phyloP scores from a whole-genome alignment of 139 green algal genomes.

The Coelastrella sp. region DNA sequence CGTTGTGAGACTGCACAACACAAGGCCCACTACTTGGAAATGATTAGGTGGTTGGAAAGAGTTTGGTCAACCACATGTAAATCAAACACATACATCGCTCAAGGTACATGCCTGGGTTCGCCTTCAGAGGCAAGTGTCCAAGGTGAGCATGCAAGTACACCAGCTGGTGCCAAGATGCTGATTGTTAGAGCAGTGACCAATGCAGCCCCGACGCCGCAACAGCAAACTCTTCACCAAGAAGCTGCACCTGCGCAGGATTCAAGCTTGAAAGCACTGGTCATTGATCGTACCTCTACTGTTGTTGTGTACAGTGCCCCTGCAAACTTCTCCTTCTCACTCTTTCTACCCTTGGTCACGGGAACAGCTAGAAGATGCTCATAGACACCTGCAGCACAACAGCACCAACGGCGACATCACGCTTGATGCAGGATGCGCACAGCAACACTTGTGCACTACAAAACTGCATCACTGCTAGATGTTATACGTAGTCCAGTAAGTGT shows the following conservation, averaged over 20 bases:
- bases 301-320: conserved; percentile 97
- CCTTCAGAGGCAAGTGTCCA: neutral
- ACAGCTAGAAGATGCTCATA: conserved; percentile 98
- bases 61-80: neutral
- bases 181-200: too few species aligned
- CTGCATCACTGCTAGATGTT: too few species aligned
- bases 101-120: neutral
- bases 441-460: too few species aligned
- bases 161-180: too few species aligned
- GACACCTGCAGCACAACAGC: conserved; percentile 60
- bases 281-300: conserved; percentile 88
- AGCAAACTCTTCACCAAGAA: too few species aligned
- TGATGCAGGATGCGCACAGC: too few species aligned
- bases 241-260: too few species aligned
- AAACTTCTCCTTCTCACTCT: conserved; percentile 98
- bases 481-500: too few species aligned
- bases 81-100: neutral
- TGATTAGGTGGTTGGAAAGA: neutral
- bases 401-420: neutral
- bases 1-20: neutral
- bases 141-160: neutral
- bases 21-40: neutral
- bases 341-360: conserved; percentile 93
- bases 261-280: too few species aligned
- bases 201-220: too few species aligned